These are phyloP conservation scores for Pythium aquatile DNA, from an alignment of 352 stramenopile genomes.

Conservation along the genomic window DNA sequence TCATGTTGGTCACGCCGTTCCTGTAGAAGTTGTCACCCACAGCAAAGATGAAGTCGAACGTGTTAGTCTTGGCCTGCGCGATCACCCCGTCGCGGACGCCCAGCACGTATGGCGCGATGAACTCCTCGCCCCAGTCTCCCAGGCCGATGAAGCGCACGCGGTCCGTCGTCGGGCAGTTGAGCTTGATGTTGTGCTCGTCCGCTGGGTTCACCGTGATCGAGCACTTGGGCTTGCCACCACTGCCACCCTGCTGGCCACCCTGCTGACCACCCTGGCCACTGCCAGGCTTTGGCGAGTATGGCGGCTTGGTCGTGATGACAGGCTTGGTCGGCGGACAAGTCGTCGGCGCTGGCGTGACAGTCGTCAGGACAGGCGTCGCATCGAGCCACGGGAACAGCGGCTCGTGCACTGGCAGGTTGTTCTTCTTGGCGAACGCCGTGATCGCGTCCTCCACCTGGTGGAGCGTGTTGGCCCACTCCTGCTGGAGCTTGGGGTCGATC, in stretches of 20 bases:
- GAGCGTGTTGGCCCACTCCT: conserved; percentile 7
- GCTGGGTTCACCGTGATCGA: conserved; percentile 4
- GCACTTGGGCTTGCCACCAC: conserved; percentile 10
- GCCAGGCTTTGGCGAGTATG: background rate
- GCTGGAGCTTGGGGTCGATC: conserved; percentile 4
- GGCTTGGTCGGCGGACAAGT: conserved; percentile 4
- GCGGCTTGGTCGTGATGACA: conserved; percentile 1
- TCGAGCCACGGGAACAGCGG: conserved; percentile 10
- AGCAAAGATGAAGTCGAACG: conserved; percentile 38
- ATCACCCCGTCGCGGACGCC: conserved; percentile 36
- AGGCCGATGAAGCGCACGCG: conserved; percentile 36
- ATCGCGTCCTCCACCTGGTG: conserved; percentile 13
- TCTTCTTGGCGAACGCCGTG: conserved; percentile 13
- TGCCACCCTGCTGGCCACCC: background rate
- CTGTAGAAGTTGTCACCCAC: conserved; percentile 48
- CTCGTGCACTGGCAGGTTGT: conserved; percentile 14
- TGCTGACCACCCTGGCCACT: background rate
- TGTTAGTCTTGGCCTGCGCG: conserved; percentile 22
- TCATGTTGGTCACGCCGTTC: conserved; percentile 32
- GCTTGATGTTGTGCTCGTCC: conserved; percentile 18
- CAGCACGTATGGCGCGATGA: conserved; percentile 25
- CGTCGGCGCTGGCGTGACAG: conserved; percentile 2
- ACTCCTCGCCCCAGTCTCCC: conserved; percentile 39
- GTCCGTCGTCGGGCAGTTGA: conserved; percentile 22
- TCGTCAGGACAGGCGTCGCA: conserved; percentile 1